These are phyloP conservation scores for Candida insectorum DNA, from an alignment of 805 yeast species.

Conservation along the genomic window DNA sequence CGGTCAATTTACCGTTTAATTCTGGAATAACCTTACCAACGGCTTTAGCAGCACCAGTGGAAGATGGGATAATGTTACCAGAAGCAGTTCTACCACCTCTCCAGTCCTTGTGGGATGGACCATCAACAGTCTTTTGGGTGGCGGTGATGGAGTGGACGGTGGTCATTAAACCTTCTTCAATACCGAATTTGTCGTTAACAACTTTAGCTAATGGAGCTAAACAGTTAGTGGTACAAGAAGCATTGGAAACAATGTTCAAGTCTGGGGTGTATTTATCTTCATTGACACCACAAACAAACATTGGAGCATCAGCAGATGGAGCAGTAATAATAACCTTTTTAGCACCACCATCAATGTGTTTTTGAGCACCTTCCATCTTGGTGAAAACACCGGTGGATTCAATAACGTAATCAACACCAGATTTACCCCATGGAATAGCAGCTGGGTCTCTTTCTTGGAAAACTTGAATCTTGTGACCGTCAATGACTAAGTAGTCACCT, in stretches of 20 bases:
- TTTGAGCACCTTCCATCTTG: constrained; percentile 71
- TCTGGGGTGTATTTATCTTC: constrained; percentile 73
- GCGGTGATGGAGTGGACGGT: constrained; percentile 96
- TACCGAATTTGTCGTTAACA: constrained; percentile 79
- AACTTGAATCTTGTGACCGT: constrained; percentile 64
- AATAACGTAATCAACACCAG: constrained; percentile 80
- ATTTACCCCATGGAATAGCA: constrained; percentile 81
- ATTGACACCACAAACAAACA: constrained; percentile 93
- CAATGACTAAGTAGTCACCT: constrained; percentile 60
- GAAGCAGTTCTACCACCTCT: constrained; percentile 98
- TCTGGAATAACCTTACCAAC: constrained; percentile 93
- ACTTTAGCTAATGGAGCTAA: constrained; percentile 93
- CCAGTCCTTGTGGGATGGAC: constrained; percentile 98
- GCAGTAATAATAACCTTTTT: constrained; percentile 94
- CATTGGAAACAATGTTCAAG: constrained; percentile 78
- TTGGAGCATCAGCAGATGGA: constrained; percentile 91
- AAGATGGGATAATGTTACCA: constrained; percentile 91
- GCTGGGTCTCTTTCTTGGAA: constrained; percentile 85
- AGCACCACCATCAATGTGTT: constrained; percentile 88
- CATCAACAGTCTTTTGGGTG: constrained; percentile 94
- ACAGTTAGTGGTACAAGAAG: constrained; percentile 96
- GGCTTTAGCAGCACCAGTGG: constrained; percentile 98
- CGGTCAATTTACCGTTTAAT: constrained; percentile 89
- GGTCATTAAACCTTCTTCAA: constrained; percentile 92
- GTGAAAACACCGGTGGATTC: constrained; percentile 97